Percentiles rank a stretch among this genome's conserved stretches.
Conservation (phyloP, 768 basidiomycete species). For the Naganishia antarctica region DNA sequence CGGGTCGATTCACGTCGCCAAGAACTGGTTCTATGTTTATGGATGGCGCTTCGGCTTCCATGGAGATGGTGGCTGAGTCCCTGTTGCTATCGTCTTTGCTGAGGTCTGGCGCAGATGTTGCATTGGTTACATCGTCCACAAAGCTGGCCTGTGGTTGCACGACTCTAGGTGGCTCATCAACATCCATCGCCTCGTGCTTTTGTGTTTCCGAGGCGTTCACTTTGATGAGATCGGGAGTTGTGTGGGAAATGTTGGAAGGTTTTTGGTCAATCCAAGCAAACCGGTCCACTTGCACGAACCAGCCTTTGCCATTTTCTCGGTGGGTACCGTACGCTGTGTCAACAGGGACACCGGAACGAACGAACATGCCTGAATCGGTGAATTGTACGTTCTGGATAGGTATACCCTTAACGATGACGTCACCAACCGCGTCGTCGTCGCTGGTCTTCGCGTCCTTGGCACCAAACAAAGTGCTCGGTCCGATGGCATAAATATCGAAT, state of each 20-base stretch:
- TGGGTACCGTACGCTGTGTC: slow-evolving; percentile 5
- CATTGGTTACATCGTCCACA: too few species aligned
- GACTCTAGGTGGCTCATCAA: background rate
- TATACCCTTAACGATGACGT: slow-evolving; percentile 1
- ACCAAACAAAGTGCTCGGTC: background rate
- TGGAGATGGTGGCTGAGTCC: too few species aligned
- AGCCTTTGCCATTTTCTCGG: slow-evolving; percentile 7
- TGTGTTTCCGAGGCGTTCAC: too few species aligned
- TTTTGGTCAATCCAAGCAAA: slow-evolving; percentile 16
- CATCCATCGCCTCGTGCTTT: slow-evolving; percentile 1
- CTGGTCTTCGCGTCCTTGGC: background rate
- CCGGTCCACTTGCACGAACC: slow-evolving; percentile 1
- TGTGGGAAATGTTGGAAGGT: too few species aligned
- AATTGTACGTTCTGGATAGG: slow-evolving; percentile 15
- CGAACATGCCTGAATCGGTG: slow-evolving; percentile 22
- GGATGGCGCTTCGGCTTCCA: too few species aligned
- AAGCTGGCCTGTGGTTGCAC: too few species aligned
- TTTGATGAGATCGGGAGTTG: too few species aligned
- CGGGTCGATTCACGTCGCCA: too few species aligned
- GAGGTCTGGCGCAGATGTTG: too few species aligned
- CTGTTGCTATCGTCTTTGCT: too few species aligned
- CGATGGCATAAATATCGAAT: background rate
- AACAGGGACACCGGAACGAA: slow-evolving; percentile 6
- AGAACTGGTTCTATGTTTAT: too few species aligned
- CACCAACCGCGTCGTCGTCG: background rate